Evolutionary conservation across 108 stramenopile species (phyloP).

Genomic region (Pseudonitzschia delicatissima): DNA sequence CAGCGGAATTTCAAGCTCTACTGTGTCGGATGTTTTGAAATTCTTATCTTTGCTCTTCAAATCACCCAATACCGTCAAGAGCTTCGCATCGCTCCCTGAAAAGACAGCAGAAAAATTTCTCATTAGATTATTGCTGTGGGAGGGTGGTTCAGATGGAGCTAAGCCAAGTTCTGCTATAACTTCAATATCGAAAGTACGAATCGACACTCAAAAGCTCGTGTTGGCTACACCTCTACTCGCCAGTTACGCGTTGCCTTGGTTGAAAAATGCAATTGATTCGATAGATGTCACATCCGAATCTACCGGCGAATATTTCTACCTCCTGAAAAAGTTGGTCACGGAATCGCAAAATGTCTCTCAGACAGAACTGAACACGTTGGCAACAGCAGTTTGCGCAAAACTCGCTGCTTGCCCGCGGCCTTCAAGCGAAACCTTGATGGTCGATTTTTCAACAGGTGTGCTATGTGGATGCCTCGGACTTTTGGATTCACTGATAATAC

Average conservation of each 20-base stretch:
- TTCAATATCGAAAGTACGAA: conserved; percentile 60
- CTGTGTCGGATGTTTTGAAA: conserved; percentile 70
- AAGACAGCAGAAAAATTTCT: conserved; percentile 72
- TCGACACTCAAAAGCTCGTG: conserved; percentile 68
- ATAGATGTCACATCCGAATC: conserved; percentile 62
- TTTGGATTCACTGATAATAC: conserved; percentile 66
- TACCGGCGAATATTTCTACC: conserved; percentile 76
- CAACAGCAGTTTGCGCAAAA: conserved; percentile 78
- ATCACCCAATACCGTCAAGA: conserved; percentile 46
- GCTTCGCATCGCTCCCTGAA: conserved; percentile 60
- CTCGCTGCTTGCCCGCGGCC: conserved; percentile 67
- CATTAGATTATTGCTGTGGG: conserved; percentile 71
- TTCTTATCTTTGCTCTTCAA: conserved; percentile 67
- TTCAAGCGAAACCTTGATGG: conserved; percentile 43
- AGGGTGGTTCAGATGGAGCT: conserved; percentile 42
- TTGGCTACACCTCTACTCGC: conserved; percentile 62
- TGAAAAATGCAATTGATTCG: conserved; percentile 59
- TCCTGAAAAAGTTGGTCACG: conserved; percentile 63
- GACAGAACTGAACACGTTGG: conserved; percentile 51
- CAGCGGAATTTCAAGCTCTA: conserved; percentile 63
- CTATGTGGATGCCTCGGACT: conserved; percentile 82
- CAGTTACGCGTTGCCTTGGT: conserved; percentile 68
- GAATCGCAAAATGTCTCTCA: conserved; percentile 19
- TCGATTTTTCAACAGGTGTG: conserved; percentile 70
- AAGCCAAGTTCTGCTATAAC: conserved; percentile 34